phyloP scores from a whole-genome alignment of 305 asterid genomes.

The Solanum hybrid region DNA sequence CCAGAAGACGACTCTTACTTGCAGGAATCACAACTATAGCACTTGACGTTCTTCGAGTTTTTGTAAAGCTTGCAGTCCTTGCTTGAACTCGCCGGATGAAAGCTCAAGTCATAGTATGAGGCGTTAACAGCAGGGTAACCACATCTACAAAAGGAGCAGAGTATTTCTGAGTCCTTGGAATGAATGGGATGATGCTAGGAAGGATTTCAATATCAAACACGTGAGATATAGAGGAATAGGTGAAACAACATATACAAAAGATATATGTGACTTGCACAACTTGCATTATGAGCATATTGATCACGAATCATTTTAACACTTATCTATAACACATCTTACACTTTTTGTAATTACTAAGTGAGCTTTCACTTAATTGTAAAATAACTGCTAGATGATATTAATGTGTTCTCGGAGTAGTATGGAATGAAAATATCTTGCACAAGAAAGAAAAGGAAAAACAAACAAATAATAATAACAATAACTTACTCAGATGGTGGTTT shows the following conservation, averaged over 20 bases:
- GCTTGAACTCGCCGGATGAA: constrained; percentile 54
- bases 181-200: background rate
- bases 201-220: background rate
- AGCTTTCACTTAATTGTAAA: background rate
- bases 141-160: constrained; percentile 36
- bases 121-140: constrained; percentile 89
- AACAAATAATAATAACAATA: background rate
- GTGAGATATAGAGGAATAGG: background rate
- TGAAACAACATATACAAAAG: background rate
- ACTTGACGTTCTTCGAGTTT: constrained; percentile 54
- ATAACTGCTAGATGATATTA: background rate
- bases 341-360: background rate
- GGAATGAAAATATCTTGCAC: background rate
- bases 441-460: background rate
- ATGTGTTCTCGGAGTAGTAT: background rate
- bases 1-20: constrained; percentile 29
- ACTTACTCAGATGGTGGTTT: constrained; percentile 89
- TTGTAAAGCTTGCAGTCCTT: constrained; percentile 84
- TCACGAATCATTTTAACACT: background rate
- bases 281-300: background rate
- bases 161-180: background rate
- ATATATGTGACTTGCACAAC: background rate
- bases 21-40: constrained; percentile 93
- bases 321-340: background rate
- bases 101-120: constrained; percentile 82